These are phyloP conservation scores for Penicillium concentricum DNA, from an alignment of 2,329 filamentous ascomycete genomes.

Conservation along the genomic window DNA sequence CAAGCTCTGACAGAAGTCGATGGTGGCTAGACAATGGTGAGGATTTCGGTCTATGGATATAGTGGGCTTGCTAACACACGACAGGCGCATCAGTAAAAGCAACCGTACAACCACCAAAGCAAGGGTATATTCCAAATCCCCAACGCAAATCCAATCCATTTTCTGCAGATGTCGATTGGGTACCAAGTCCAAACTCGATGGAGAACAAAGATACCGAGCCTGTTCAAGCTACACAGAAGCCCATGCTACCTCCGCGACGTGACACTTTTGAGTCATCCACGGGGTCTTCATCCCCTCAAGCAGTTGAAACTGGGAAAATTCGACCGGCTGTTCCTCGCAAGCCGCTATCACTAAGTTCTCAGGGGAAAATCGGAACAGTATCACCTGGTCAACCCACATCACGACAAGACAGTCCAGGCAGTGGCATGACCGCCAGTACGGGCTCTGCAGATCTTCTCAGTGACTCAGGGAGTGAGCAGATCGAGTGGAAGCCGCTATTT, in stretches of 20 bases:
- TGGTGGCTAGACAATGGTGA: conserved; percentile 66
- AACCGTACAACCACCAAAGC: conserved; percentile 63
- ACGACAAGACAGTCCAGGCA: neutral
- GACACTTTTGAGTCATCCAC: conserved; percentile 1
- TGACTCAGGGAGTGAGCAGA: conserved; percentile 18
- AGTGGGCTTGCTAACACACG: conserved; percentile 3
- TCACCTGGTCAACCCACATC: neutral
- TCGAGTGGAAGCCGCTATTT: conserved; percentile 36
- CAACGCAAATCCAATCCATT: conserved; percentile 80
- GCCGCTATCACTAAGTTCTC: conserved; percentile 47
- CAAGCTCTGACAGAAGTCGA: conserved; percentile 61
- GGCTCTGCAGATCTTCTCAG: conserved; percentile 25
- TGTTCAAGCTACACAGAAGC: conserved; percentile 21
- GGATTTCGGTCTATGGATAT: conserved; percentile 11
- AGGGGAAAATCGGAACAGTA: conserved; percentile 1
- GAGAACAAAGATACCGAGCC: conserved; percentile 10
- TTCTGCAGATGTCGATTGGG: conserved; percentile 73
- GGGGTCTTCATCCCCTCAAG: neutral
- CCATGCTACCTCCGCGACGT: conserved; percentile 26
- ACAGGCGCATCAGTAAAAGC: conserved; percentile 72
- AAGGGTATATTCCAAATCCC: conserved; percentile 67
- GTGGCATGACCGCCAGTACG: neutral
- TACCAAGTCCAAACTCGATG: conserved; percentile 39
- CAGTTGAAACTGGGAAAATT: conserved; percentile 24
- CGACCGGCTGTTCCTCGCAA: conserved; percentile 64